Conservation (phyloP, 139 green algal genomes). For the Prasinococcaceae sp. region DNA sequence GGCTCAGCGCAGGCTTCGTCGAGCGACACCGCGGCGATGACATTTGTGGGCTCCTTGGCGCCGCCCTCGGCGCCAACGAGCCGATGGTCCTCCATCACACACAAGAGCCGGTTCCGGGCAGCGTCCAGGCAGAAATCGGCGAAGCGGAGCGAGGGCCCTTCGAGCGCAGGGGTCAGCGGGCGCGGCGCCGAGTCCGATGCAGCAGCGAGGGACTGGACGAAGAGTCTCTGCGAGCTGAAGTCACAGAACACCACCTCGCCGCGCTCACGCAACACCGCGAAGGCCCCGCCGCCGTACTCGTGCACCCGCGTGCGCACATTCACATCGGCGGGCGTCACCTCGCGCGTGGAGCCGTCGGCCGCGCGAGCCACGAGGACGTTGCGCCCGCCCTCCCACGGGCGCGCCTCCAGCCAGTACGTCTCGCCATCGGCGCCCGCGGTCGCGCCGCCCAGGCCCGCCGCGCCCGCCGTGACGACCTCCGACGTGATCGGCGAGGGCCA, state of each 20-base stretch:
- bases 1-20: conserved; percentile 24
- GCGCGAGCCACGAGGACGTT: conserved; percentile 39
- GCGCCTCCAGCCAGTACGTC: conserved; percentile 43
- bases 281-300: conserved; percentile 51
- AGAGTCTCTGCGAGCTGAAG: conserved; percentile 56
- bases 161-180: too few species aligned
- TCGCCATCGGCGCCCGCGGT: conserved; percentile 21
- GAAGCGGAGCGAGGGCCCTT: too few species aligned
- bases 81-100: too few species aligned
- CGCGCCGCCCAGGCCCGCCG: conserved; percentile 27
- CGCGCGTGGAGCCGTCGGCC: conserved; percentile 13
- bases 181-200: too few species aligned
- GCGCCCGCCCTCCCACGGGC: conserved; percentile 40
- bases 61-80: too few species aligned
- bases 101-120: too few species aligned
- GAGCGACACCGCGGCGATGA: conserved; percentile 2
- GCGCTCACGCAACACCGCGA: conserved; percentile 6
- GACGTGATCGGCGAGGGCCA: conserved; percentile 44
- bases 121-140: too few species aligned
- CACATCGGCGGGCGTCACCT: conserved; percentile 46
- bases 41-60: neutral
- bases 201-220: conserved; percentile 29
- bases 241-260: conserved; percentile 44
- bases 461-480: conserved; percentile 26
- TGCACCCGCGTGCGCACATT: conserved; percentile 58